phyloP scores from a whole-genome alignment of 257 asterid species.

The Mitragyna speciosa region DNA sequence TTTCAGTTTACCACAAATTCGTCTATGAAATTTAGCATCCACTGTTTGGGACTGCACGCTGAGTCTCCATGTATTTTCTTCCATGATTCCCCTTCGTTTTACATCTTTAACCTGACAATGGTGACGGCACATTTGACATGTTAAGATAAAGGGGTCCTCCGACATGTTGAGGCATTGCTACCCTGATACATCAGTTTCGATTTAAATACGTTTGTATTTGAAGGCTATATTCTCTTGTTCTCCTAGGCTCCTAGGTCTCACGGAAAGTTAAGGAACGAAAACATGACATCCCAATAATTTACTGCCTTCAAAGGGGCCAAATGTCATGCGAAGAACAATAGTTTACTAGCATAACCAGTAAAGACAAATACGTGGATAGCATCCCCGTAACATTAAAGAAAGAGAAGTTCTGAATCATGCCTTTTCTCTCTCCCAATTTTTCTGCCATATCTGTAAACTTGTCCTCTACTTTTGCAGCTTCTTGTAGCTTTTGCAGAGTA shows the following conservation, averaged over 20 bases:
- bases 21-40: neutral
- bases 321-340: slow-evolving; percentile 19
- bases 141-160: neutral
- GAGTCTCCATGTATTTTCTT: neutral
- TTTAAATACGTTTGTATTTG: neutral
- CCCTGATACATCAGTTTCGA: neutral
- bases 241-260: slow-evolving; percentile 4
- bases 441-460: slow-evolving; percentile 35
- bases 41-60: neutral
- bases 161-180: neutral
- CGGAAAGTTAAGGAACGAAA: slow-evolving; percentile 8
- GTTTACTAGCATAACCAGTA: slow-evolving; percentile 9
- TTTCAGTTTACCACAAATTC: neutral
- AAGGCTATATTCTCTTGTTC: neutral
- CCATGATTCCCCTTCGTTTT: neutral
- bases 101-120: neutral
- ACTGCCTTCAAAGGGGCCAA: neutral
- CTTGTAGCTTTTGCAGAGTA: slow-evolving; percentile 11
- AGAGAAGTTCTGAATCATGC: slow-evolving; percentile 26
- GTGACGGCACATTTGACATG: neutral
- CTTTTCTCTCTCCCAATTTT: slow-evolving; percentile 13
- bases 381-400: slow-evolving; percentile 10
- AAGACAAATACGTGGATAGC: slow-evolving; percentile 28
- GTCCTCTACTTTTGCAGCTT: slow-evolving; percentile 39
- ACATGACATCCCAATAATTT: neutral